Conservation (phyloP, 2,329 filamentous ascomycete genomes). For the Fusarium caatingaense region DNA sequence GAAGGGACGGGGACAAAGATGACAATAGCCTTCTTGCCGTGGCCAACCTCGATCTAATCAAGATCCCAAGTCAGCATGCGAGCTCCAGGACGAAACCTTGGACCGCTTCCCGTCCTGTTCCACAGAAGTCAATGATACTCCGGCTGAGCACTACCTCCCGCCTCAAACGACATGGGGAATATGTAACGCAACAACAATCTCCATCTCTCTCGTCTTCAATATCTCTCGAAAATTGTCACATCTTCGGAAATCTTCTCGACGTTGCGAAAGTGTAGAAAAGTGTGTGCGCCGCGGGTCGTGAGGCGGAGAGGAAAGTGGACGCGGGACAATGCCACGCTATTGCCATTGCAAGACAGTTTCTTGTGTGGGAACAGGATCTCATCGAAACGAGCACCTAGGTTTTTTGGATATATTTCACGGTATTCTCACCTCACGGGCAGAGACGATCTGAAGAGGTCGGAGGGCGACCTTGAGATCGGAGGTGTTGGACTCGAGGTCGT, state of each 20-base stretch:
- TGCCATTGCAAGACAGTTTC: constrained; percentile 51
- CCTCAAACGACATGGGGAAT: constrained; percentile 39
- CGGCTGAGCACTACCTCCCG: constrained; percentile 46
- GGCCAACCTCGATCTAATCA: constrained; percentile 97
- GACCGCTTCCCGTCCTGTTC: constrained; percentile 82
- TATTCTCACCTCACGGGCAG: constrained; percentile 96
- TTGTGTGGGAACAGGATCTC: constrained; percentile 58
- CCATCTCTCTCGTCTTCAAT: background rate
- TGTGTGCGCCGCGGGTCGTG: constrained; percentile 38
- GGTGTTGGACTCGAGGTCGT: constrained; percentile 99
- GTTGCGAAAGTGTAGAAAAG: background rate
- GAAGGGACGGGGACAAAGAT: constrained; percentile 99
- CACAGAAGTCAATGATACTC: constrained; percentile 60
- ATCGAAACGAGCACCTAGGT: constrained; percentile 25
- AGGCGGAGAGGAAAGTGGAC: constrained; percentile 37
- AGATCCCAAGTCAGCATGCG: constrained; percentile 79
- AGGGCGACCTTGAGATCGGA: constrained; percentile 96
- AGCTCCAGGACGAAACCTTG: constrained; percentile 78
- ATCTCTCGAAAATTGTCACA: constrained; percentile 38
- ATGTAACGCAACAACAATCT: constrained; percentile 24
- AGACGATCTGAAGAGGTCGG: constrained; percentile 98
- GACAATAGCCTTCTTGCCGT: constrained; percentile 99
- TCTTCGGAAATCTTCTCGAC: constrained; percentile 44
- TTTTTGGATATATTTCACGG: constrained; percentile 42
- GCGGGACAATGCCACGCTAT: constrained; percentile 42